phyloP scores from a whole-genome alignment of 495 filamentous ascomycete genomes.

The Hypoxylon intermedium region DNA sequence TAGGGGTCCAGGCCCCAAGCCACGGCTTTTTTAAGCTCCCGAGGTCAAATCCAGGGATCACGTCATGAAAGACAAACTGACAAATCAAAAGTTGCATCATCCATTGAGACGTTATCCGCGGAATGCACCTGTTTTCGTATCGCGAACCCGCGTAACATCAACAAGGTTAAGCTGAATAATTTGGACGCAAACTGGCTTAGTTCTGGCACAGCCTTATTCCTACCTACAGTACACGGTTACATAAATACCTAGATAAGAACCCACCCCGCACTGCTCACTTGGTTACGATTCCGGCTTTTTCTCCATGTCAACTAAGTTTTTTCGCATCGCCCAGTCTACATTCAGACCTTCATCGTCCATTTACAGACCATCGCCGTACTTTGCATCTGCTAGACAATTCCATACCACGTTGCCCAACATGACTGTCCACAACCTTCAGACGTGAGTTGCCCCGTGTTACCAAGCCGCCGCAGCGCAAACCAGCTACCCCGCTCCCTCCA shows the following conservation, averaged over 20 bases:
- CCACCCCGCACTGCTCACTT: conserved; percentile 24
- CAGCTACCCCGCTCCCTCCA: conserved; percentile 8
- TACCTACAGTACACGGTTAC: conserved; percentile 12
- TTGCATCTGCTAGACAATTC: conserved; percentile 44
- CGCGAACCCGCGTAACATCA: too few species aligned
- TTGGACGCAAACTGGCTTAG: not conserved
- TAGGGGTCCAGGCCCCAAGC: not conserved
- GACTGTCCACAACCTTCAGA: conserved; percentile 51
- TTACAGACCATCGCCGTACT: conserved; percentile 37
- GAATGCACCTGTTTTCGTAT: conserved; percentile 1
- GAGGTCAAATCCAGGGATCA: too few species aligned
- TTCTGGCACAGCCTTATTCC: conserved; percentile 27
- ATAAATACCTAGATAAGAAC: conserved; percentile 23
- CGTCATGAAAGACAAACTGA: conserved; percentile 28
- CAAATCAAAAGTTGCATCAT: conserved; percentile 38
- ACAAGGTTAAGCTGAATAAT: too few species aligned
- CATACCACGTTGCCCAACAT: conserved; percentile 53
- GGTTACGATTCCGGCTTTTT: conserved; percentile 19
- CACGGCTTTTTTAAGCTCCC: too few species aligned
- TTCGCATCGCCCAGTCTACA: conserved; percentile 31
- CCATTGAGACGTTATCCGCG: not conserved
- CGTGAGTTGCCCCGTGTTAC: conserved; percentile 42
- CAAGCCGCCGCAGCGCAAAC: conserved; percentile 1
- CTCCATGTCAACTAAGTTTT: conserved; percentile 39
- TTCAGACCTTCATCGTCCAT: conserved; percentile 29